Evolutionary conservation across 305 asterid genomes (phyloP).

Genomic region (Fraxinus xanthoxyloides): DNA sequence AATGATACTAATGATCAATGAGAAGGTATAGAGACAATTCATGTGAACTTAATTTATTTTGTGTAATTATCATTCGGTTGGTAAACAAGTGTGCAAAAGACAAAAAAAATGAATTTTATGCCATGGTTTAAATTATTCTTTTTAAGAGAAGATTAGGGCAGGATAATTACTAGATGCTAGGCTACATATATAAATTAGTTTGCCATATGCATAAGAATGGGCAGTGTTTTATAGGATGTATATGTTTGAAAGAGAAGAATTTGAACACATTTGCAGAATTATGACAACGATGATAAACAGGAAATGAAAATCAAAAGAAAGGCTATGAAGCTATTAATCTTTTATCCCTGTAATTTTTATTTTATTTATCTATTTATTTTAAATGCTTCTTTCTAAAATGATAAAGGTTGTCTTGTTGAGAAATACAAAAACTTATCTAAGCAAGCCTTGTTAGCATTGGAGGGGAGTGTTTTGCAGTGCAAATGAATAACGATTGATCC

Average conservation of each 20-base stretch:
- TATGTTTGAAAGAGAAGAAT: background rate
- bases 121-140: constrained; percentile 8
- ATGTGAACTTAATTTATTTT: background rate
- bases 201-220: constrained; percentile 2
- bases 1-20: constrained; percentile 95
- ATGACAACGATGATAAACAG: background rate
- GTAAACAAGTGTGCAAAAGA: constrained; percentile 3
- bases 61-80: constrained; percentile 4
- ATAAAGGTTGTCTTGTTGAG: background rate
- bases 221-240: background rate
- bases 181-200: background rate
- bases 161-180: background rate
- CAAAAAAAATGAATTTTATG: background rate
- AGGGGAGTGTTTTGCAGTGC: background rate
- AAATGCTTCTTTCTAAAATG: background rate
- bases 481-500: background rate
- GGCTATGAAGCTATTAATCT: background rate
- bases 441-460: background rate
- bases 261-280: background rate
- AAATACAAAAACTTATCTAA: background rate
- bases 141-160: constrained; percentile 6
- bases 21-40: constrained; percentile 58
- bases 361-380: no score
- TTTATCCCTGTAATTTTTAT: background rate
- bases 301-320: background rate